Evolutionary conservation across 2,329 filamentous ascomycete genomes (phyloP).

Genomic region (Stagonosporopsis cucurbitacearum): DNA sequence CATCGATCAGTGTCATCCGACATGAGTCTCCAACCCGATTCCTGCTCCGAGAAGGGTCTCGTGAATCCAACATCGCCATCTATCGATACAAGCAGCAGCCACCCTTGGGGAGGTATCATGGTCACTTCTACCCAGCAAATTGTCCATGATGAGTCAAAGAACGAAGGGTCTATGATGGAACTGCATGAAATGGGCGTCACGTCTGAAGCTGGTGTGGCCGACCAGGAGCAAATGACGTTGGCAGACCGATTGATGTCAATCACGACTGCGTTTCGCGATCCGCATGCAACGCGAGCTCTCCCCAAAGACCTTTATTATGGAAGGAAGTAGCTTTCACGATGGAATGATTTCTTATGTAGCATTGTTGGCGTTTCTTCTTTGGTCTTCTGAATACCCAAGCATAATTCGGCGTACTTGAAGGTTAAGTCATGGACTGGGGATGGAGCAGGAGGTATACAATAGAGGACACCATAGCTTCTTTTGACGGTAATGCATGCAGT

Average conservation of each 20-base stretch:
- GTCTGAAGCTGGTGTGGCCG: constrained; percentile 42
- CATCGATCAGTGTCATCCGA: constrained; percentile 20
- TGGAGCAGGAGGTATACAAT: not conserved
- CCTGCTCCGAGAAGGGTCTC: constrained; percentile 41
- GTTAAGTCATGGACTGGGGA: not conserved
- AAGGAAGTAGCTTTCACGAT: constrained; percentile 14
- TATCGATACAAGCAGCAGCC: constrained; percentile 14
- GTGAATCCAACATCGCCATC: constrained; percentile 20
- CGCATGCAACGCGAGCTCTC: constrained; percentile 23
- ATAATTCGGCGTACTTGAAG: constrained; percentile 3
- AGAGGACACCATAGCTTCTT: not conserved
- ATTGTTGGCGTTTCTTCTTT: constrained; percentile 10
- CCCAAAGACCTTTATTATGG: constrained; percentile 22
- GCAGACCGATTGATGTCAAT: constrained; percentile 48
- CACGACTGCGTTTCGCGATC: constrained; percentile 39
- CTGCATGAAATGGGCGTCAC: constrained; percentile 42
- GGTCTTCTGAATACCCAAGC: constrained; percentile 18
- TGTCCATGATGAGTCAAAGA: constrained; percentile 35
- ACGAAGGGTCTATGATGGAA: constrained; percentile 34
- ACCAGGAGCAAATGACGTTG: constrained; percentile 51
- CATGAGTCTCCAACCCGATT: constrained; percentile 30
- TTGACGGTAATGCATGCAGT: constrained; percentile 1
- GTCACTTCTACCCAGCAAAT: constrained; percentile 48
- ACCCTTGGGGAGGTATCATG: constrained; percentile 49
- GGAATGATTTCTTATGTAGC: not conserved